Conservation (phyloP, 176 grass and related monocot genomes). For the Oryza meridionalis region DNA sequence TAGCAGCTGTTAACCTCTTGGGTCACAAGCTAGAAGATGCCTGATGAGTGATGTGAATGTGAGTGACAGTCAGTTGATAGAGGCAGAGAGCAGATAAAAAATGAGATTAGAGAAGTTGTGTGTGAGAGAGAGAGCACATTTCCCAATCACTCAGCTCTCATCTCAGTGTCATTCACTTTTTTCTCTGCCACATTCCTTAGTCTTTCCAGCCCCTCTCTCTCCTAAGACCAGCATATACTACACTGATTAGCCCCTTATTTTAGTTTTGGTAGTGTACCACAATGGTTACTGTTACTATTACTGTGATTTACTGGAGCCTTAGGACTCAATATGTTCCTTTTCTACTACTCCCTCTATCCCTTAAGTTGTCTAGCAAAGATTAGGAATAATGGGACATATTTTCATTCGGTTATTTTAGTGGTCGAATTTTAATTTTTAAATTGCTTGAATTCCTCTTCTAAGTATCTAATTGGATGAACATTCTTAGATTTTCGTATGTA, state of each 20-base stretch:
- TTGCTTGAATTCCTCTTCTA: no score
- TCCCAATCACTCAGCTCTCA: constrained; percentile 42
- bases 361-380: no score
- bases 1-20: background rate
- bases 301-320: background rate
- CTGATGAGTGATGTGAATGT: constrained; percentile 50
- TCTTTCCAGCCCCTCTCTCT: background rate
- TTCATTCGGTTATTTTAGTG: no score
- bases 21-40: constrained; percentile 2
- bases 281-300: background rate
- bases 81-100: background rate
- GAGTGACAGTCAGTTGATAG: constrained; percentile 6
- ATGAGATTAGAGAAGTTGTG: background rate
- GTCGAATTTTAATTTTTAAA: no score
- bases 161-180: constrained; percentile 19
- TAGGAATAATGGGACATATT: no score
- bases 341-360: no score
- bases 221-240: constrained; percentile 16
- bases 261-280: background rate
- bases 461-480: no score
- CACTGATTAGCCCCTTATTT: background rate
- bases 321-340: no score
- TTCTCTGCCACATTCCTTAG: constrained; percentile 34
- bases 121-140: constrained; percentile 9
- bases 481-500: no score